A percentile compares a stretch with the other conserved stretches of the same genome.
Evolutionary conservation across 1,139 yeast genomes (phyloP).

Genomic region (Wickerhamomyces sp.): DNA sequence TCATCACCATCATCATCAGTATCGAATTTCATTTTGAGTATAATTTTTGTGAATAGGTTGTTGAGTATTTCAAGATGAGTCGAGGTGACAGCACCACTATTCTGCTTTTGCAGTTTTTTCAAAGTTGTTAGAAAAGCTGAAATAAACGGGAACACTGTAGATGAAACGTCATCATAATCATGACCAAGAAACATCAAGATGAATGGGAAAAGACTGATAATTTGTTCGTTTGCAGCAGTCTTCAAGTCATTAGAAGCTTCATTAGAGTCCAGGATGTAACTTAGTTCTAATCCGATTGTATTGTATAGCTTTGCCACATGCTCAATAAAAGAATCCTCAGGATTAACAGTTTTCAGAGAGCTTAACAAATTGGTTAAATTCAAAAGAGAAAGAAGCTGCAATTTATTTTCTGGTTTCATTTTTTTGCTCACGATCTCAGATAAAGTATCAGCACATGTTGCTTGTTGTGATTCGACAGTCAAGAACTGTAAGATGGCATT

Average conservation of each 20-base stretch:
- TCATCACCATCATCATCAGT: constrained; percentile 72
- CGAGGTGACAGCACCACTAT: constrained; percentile 29
- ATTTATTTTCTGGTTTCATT: constrained; percentile 84
- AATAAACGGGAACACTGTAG: constrained; percentile 77
- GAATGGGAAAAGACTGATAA: constrained; percentile 69
- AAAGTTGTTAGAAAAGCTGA: constrained; percentile 67
- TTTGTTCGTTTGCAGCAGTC: constrained; percentile 39
- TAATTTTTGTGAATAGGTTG: constrained; percentile 61
- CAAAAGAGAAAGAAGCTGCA: constrained; percentile 67
- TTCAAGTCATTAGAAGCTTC: constrained; percentile 28
- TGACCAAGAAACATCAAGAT: constrained; percentile 67
- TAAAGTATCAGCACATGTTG: constrained; percentile 67
- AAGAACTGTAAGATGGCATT: constrained; percentile 60
- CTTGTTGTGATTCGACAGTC: constrained; percentile 43
- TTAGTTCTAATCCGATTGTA: constrained; percentile 70
- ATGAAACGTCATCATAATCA: constrained; percentile 85
- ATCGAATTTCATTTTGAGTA: constrained; percentile 77
- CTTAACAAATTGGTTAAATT: constrained; percentile 57
- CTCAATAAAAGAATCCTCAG: constrained; percentile 69
- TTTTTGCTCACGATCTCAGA: constrained; percentile 83
- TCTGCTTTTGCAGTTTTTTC: constrained; percentile 46
- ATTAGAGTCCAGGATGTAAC: constrained; percentile 57
- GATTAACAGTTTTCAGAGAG: constrained; percentile 30
- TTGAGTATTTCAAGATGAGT: constrained; percentile 49
- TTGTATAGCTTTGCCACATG: constrained; percentile 71